Evolutionary conservation across 2,329 filamentous ascomycete species (phyloP).

Genomic region (Tolypocladium pustulatum): DNA sequence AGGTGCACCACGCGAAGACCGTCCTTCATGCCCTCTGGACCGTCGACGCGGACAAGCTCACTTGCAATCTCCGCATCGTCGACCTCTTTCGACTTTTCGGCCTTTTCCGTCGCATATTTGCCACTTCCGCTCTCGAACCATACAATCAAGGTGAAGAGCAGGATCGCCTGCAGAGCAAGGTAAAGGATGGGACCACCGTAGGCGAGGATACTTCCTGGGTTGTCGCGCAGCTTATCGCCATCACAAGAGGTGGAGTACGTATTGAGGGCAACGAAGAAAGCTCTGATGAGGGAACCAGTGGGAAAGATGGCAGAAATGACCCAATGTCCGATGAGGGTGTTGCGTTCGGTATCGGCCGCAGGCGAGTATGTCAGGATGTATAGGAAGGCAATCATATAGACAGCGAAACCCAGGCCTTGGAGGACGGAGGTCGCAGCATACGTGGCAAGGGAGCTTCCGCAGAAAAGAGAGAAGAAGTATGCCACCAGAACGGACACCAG

Average conservation of each 20-base stretch:
- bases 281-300: slow-evolving; percentile 62
- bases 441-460: slow-evolving; percentile 67
- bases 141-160: slow-evolving; percentile 63
- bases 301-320: slow-evolving; percentile 65
- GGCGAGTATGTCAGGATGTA: slow-evolving; percentile 65
- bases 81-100: slow-evolving; percentile 19
- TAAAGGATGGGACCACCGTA: slow-evolving; percentile 84
- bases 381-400: slow-evolving; percentile 64
- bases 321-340: slow-evolving; percentile 63
- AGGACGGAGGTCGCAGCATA: slow-evolving; percentile 74
- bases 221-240: slow-evolving; percentile 47
- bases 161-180: slow-evolving; percentile 60
- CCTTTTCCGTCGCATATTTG: background rate
- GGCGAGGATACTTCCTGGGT: slow-evolving; percentile 59
- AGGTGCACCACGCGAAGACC: slow-evolving; percentile 72
- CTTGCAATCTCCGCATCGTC: slow-evolving; percentile 51
- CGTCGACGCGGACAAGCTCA: slow-evolving; percentile 52
- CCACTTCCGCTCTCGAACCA: slow-evolving; percentile 65
- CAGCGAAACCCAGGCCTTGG: slow-evolving; percentile 61
- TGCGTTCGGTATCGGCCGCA: slow-evolving; percentile 54
- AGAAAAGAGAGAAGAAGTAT: slow-evolving; percentile 74
- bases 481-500: slow-evolving; percentile 64
- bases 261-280: slow-evolving; percentile 70
- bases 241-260: slow-evolving; percentile 72
- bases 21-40: slow-evolving; percentile 29